Evolutionary conservation across 345 rosid genomes (phyloP).

Genomic region (Citrus inodora): DNA sequence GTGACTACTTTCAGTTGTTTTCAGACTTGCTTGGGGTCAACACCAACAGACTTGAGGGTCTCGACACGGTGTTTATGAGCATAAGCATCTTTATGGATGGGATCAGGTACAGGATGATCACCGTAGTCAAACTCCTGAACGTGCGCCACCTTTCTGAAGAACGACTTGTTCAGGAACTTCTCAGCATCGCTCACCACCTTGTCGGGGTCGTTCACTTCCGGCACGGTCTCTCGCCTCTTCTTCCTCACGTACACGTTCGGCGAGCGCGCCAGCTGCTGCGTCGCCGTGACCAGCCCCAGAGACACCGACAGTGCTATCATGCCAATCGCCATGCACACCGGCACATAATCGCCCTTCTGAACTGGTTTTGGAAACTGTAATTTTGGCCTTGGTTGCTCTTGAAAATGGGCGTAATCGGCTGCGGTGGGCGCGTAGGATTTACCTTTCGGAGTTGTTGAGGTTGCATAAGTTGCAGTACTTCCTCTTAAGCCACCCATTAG

Average conservation of each 20-base stretch:
- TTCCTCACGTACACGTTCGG: constrained; percentile 64
- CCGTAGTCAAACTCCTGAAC: constrained; percentile 43
- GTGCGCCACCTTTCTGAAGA: constrained; percentile 75
- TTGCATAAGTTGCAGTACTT: constrained; percentile 26
- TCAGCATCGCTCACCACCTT: constrained; percentile 41
- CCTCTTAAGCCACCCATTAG: constrained; percentile 24
- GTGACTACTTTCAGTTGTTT: too few species aligned
- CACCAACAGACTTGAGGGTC: constrained; percentile 59
- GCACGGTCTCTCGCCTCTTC: constrained; percentile 66
- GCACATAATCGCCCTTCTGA: constrained; percentile 37
- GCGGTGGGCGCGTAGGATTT: constrained; percentile 33
- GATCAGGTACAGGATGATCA: constrained; percentile 22
- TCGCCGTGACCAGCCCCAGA: constrained; percentile 56
- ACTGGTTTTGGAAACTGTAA: not conserved
- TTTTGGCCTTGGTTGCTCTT: not conserved
- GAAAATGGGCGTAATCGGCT: constrained; percentile 1
- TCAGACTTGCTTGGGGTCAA: constrained; percentile 37
- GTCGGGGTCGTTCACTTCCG: constrained; percentile 75
- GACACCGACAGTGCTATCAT: constrained; percentile 39
- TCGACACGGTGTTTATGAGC: constrained; percentile 34
- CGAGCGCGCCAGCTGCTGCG: constrained; percentile 51
- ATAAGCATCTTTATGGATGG: constrained; percentile 35
- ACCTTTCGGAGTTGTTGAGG: constrained; percentile 33
- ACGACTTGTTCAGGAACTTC: constrained; percentile 42
- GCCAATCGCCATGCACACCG: constrained; percentile 45